phyloP scores from a whole-genome alignment of 1,284 basidiomycete genomes.

The Ustilago curta region DNA sequence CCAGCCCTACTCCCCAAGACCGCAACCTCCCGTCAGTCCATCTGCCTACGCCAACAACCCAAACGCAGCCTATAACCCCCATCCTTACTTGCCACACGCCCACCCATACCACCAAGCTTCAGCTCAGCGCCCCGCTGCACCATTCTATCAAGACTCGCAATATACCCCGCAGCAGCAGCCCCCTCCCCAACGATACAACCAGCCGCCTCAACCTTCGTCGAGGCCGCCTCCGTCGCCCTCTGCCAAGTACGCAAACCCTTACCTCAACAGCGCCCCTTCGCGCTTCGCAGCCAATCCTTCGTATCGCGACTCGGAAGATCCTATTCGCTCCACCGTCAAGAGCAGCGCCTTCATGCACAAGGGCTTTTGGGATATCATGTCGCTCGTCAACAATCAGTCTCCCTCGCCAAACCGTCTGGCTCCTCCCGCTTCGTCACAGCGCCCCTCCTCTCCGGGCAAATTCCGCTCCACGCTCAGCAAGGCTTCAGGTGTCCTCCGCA shows the following conservation, averaged over 20 bases:
- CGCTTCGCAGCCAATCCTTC: conserved; percentile 33
- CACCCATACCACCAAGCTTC: conserved; percentile 24
- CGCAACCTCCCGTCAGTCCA: conserved; percentile 31
- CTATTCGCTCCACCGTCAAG: conserved; percentile 37
- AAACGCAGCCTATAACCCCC: conserved; percentile 8
- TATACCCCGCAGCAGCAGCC: conserved; percentile 36
- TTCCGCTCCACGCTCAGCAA: conserved; percentile 53
- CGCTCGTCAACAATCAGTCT: conserved; percentile 57
- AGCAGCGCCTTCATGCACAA: conserved; percentile 67
- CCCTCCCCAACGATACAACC: conserved; percentile 22
- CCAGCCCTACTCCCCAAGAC: conserved; percentile 21
- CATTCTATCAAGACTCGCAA: conserved; percentile 13
- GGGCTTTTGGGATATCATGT: conserved; percentile 65
- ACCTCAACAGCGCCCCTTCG: conserved; percentile 43
- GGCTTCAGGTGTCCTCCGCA: conserved; percentile 54
- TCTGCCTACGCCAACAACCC: conserved; percentile 24
- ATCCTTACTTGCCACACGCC: conserved; percentile 17
- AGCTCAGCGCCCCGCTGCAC: conserved; percentile 16
- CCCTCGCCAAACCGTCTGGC: conserved; percentile 27
- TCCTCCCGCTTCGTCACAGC: conserved; percentile 30
- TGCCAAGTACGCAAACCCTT: conserved; percentile 43
- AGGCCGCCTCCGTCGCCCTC: conserved; percentile 44
- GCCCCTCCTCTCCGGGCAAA: conserved; percentile 45
- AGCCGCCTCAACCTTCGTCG: conserved; percentile 11
- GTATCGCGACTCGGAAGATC: conserved; percentile 32